Evolutionary conservation across 495 filamentous ascomycete genomes (phyloP).

Genomic region (Penicillium desertorum): DNA sequence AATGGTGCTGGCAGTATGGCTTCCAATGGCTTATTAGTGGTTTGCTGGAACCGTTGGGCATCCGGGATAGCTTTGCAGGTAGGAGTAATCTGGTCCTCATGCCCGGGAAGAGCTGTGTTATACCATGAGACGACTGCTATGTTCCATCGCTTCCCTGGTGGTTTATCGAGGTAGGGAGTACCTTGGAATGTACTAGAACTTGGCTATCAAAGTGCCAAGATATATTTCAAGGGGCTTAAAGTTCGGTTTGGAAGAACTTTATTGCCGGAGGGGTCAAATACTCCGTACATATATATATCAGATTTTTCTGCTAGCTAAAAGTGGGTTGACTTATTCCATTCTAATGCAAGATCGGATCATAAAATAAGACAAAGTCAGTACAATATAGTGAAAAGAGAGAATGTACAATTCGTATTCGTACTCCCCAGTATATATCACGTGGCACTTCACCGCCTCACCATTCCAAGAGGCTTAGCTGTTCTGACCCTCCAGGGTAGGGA

Average conservation of each 20-base stretch:
- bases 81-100: neutral
- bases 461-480: neutral
- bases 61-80: neutral
- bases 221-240: neutral
- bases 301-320: neutral
- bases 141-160: too few relatives aligned
- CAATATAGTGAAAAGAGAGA: neutral
- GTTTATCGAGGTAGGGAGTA: neutral
- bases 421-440: neutral
- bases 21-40: neutral
- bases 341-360: neutral
- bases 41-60: neutral
- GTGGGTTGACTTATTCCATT: neutral
- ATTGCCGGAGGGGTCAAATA: neutral
- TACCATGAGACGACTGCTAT: too few relatives aligned
- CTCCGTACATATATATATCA: too few relatives aligned
- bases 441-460: conserved; percentile 16
- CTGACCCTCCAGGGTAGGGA: neutral
- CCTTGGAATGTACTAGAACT: neutral
- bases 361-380: neutral
- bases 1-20: neutral
- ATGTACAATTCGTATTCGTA: neutral
- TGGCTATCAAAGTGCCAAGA: neutral
- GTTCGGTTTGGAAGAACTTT: neutral
- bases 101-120: neutral